phyloP scores from a whole-genome alignment of 768 basidiomycete genomes.

The Boletus speciosus region DNA sequence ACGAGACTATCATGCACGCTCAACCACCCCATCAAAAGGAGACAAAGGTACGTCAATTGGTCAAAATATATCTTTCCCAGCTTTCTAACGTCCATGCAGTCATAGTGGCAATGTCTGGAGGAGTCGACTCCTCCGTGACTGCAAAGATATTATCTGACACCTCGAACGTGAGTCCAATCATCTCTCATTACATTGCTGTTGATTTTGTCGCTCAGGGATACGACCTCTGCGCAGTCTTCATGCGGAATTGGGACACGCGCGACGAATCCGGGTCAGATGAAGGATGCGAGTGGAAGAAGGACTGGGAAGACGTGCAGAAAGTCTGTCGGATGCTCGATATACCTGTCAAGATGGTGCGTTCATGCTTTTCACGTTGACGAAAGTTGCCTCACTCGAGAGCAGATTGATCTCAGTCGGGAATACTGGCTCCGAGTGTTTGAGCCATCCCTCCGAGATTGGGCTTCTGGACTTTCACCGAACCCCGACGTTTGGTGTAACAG shows the following conservation, averaged over 20 bases:
- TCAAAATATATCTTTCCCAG: background rate
- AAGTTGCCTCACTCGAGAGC: constrained; percentile 3
- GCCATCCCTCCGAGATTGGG: constrained; percentile 77
- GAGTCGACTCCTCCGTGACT: constrained; percentile 90
- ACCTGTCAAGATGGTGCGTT: constrained; percentile 64
- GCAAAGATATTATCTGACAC: constrained; percentile 66
- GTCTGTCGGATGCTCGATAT: constrained; percentile 74
- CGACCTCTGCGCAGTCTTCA: constrained; percentile 84
- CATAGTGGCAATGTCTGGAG: constrained; percentile 90
- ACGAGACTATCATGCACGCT: constrained; percentile 17
- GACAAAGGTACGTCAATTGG: constrained; percentile 22
- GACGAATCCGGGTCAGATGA: constrained; percentile 75
- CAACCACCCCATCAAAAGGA: constrained; percentile 21
- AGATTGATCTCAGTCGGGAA: constrained; percentile 86
- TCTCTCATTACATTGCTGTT: background rate
- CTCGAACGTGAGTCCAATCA: constrained; percentile 40
- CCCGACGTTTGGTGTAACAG: constrained; percentile 92
- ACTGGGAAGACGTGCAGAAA: constrained; percentile 85
- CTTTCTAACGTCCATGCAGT: constrained; percentile 43
- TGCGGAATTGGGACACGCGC: constrained; percentile 93
- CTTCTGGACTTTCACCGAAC: constrained; percentile 79
- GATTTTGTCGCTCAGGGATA: constrained; percentile 50
- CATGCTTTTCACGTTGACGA: background rate
- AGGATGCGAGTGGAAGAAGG: constrained; percentile 96
- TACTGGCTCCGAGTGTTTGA: constrained; percentile 94